Evolutionary conservation across 148 eudicot species (phyloP), one percentile per base, ranked within the genome.

Genomic region (Silene uniflora): DNA sequence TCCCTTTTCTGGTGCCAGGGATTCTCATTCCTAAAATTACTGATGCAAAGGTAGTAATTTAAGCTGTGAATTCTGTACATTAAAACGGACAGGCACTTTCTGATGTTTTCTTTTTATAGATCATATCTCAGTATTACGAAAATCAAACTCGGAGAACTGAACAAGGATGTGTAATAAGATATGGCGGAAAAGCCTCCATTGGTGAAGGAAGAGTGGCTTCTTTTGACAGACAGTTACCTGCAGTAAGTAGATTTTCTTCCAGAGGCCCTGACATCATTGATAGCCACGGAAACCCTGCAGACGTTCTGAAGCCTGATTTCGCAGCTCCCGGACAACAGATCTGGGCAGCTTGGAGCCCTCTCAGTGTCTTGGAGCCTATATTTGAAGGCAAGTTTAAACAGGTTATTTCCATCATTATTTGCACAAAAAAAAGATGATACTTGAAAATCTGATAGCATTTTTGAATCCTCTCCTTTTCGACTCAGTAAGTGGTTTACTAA

Each of bases 321-420:
- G 73, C 85, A 49, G 96, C 99, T 42, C 99, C 99, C 21, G 99
- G 99, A 35, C 91, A 90, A 74, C 93, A 95, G 73, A 89, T 95
- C 27, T 95, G 99, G 99, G 97, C 97, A 44, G 99, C 99, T 73
- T 95, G 99, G 99, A 92, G 93, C 65, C 97, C 99, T 78, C 85
- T 87, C 78, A 92, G 97, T 80, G 92, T 65, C 19, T 35, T 27
- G 10, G 87, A 90, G 32, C 92, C 97, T 67, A 81, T 90, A 24
- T 85, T 88, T 60, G 65, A 87, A 11, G 98, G 98, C 91, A 86
- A 69, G 75, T 71, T 47, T 47, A 24, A n/a, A 62, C 61, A 58
- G 61, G 39, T 49, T 69, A 69, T 46, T 69, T 1, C 12, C 52
- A 71, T 42, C 12, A 54, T 55, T 64, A 6, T 21, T 24, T 47